Evolutionary conservation across 2,329 filamentous ascomycete genomes (phyloP).

Genomic region (Colletotrichum caudatum): DNA sequence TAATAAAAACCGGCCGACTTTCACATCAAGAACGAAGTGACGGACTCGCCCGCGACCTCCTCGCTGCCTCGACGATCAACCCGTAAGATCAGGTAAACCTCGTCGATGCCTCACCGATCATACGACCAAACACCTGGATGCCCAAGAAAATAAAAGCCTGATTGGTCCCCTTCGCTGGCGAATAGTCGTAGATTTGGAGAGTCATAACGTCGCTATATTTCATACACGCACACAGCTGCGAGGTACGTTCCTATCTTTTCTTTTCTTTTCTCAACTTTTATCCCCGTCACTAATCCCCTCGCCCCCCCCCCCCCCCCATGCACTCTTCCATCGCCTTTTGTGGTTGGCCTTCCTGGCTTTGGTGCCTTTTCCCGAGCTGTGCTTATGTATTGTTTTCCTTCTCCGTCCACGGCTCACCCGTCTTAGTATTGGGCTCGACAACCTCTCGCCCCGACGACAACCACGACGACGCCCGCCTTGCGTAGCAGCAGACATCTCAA

Average conservation of each 20-base stretch:
- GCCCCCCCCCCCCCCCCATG: not conserved
- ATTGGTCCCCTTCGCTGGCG: slow-evolving; percentile 6
- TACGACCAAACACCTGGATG: slow-evolving; percentile 24
- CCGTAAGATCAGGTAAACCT: slow-evolving; percentile 23
- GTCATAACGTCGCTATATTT: slow-evolving; percentile 9
- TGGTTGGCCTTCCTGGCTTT: slow-evolving; percentile 5
- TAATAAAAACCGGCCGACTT: slow-evolving; percentile 13
- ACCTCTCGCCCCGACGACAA: not conserved
- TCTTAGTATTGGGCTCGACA: slow-evolving; percentile 7
- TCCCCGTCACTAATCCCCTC: not conserved
- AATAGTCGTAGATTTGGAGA: slow-evolving; percentile 14
- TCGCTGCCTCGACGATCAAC: slow-evolving; percentile 18
- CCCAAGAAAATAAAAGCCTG: slow-evolving; percentile 14
- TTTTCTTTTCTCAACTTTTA: slow-evolving; percentile 30
- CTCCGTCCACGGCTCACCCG: slow-evolving; percentile 20
- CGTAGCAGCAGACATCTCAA: slow-evolving; percentile 15
- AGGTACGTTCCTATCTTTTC: slow-evolving; percentile 32
- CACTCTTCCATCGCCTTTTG: slow-evolving; percentile 19
- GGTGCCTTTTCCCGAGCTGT: not conserved
- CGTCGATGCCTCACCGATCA: slow-evolving; percentile 24
- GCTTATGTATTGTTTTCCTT: slow-evolving; percentile 25
- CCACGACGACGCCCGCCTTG: slow-evolving; percentile 7
- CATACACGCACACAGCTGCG: slow-evolving; percentile 10
- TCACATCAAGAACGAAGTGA: slow-evolving; percentile 23
- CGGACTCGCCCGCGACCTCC: slow-evolving; percentile 11